These are phyloP conservation scores for Neurospora africana DNA, from an alignment of 495 filamentous ascomycete species.

Conservation along the genomic window DNA sequence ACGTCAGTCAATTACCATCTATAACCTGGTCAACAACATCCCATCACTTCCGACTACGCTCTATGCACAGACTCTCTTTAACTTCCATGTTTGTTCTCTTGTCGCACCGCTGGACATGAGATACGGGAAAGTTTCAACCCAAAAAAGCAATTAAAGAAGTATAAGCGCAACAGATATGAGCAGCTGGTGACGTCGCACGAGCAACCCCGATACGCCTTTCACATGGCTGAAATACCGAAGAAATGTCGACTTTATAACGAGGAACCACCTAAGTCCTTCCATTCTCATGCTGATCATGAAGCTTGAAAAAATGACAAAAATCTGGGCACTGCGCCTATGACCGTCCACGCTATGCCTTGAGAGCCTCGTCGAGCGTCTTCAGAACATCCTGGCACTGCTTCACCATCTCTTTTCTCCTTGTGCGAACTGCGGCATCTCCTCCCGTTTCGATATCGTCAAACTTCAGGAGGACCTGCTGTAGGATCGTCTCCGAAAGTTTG, in stretches of 20 bases:
- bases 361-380: constrained; percentile 47
- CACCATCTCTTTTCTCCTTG: constrained; percentile 63
- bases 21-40: neutral
- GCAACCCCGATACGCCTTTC: neutral
- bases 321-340: neutral
- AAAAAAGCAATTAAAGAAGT: neutral
- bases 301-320: neutral
- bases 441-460: constrained; percentile 73
- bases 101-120: neutral
- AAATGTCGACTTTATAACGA: neutral
- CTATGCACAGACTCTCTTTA: neutral
- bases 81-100: neutral
- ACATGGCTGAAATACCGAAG: neutral
- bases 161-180: neutral
- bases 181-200: neutral
- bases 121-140: neutral
- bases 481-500: constrained; percentile 69
- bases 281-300: neutral
- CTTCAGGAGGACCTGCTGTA: constrained; percentile 76
- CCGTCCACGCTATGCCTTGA: constrained; percentile 4
- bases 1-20: neutral
- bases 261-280: neutral
- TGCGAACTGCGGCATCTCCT: constrained; percentile 52
- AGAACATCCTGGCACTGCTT: constrained; percentile 59
- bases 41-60: neutral